Base-by-base conservation (phyloP, 1,139 yeast genomes). In the Debaryomyces singareniensis region DNA sequence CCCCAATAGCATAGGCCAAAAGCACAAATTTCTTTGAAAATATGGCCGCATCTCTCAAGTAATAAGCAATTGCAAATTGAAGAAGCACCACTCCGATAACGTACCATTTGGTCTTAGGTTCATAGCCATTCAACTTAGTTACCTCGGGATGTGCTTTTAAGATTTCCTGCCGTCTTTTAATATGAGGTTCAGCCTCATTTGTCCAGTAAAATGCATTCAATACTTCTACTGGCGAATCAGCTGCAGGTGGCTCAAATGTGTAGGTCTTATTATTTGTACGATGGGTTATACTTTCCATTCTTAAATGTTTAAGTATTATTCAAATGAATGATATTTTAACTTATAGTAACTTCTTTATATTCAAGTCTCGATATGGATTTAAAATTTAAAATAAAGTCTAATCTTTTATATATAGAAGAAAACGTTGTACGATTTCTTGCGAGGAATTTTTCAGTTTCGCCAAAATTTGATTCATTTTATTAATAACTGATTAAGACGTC, bases 161-260 rank as follows among this genome's bases (percentile, higher is more conserved):
- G 37, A 87, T 87, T 38, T 67, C 69, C 54, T 78, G 80, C 37
- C 96, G 68, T 40, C 96, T 66, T 3, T 69, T 49, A 4, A 79
- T 74, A 49, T 87, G 96, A 2, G 95, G 95, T 49, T 87, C 96
- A 27, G 69, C 69, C 31, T 76, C 83, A 33, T 73, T 72, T 1
- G 96, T 85, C 91, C 95, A 84, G 56, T 80, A 82, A 52, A 82
- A 87, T 40, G 80, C 85, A 39, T 66, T 64, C 35, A 67, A 49
- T 3, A 57, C 51, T 26, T 61, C 68, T 15, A 66, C 53, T 2
- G 68, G 51, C 0, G 68, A 47, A 40, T 63, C 68, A 1, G 73
- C 71, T 9, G 70, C 54, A 0, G 74, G 74, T 0, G 71, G 61
- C 5, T 38, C 44, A 34, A 64, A 55, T 14, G 61, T 49, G 40